Percentiles rank a stretch among this genome's conserved stretches.
Evolutionary conservation across 306 rosid genomes (phyloP).

Genomic region (Inga leiocalycina): DNA sequence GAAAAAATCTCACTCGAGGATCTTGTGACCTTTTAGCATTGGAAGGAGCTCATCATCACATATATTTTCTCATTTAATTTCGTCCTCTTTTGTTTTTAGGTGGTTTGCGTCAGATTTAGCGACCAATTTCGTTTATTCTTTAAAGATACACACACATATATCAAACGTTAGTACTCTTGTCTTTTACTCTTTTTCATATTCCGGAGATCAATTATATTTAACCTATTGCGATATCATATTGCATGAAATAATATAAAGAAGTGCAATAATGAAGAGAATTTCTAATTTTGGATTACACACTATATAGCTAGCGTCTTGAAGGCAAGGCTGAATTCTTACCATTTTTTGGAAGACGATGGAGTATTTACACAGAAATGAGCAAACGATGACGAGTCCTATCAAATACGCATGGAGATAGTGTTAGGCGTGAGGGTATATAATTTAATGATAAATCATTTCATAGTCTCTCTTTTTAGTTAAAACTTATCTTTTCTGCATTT

Average conservation of each 20-base stretch:
- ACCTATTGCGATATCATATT: background rate
- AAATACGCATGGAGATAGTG: background rate
- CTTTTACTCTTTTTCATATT: background rate
- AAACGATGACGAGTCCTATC: background rate
- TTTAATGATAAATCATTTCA: conserved; percentile 1
- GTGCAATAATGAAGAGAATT: background rate
- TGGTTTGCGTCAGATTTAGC: background rate
- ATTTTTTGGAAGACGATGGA: background rate
- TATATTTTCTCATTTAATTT: background rate
- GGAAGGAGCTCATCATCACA: conserved; percentile 25
- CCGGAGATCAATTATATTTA: background rate
- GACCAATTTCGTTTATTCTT: no score
- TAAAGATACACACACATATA: no score
- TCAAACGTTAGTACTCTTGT: background rate
- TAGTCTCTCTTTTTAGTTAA: conserved; percentile 14
- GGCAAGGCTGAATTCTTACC: background rate
- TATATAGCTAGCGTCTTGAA: background rate
- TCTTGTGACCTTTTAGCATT: conserved; percentile 31
- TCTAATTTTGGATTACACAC: background rate
- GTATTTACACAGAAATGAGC: background rate
- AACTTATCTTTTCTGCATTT: conserved; percentile 1
- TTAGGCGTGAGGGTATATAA: background rate
- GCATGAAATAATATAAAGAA: background rate
- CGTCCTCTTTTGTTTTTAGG: background rate
- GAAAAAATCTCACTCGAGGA: conserved; percentile 28